Evolutionary conservation across 129 eudicot species (phyloP), one percentile per base, ranked within the genome.

Genomic region (Artemisia tridentata): DNA sequence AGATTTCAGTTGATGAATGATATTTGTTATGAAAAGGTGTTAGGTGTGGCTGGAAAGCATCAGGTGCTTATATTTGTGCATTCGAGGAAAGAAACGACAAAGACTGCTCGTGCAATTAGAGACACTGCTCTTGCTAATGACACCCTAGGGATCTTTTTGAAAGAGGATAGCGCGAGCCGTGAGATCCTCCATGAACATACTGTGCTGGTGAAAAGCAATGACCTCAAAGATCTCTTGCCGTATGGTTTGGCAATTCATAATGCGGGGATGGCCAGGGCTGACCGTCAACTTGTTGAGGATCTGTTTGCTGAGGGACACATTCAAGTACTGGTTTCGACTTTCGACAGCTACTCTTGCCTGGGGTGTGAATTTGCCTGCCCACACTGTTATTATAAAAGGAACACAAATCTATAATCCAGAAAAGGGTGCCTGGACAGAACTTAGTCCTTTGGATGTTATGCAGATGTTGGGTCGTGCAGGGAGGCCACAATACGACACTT

Each of bases 401-500:
- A 93, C 99, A 65, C 97, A 93, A 76, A 84, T 93, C 34, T 93
- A 93, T 72, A 87, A 87, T 78, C 97, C 97, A n/a, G 99, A 93
- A 58, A 93, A 90, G 63, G 97, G 99, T 16, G 92, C 90, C 55
- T 92, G 98, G 98, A 89, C 98, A 15, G 98, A 92, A 71, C 77
- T 92, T 48, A 90, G 99, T 71, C 92, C 98, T 52, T 79, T 90
- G 65, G 99, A 89, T 84, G 99, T 93, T 46, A 93, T 90, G 97
- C 99, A 93, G 82, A 93, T 93, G 99, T 76, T 93, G 78, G 97
- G 99, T 48, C 96, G 99, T 79, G 99, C 99, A 41, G 99, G 99
- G 48, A 83, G 99, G 79, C 99, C 99, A 3, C 99, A 93, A 54
- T 89, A 83, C 71, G 99, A 93, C 45, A 84, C 99, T 46, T 82